Evolutionary conservation across 2,329 filamentous ascomycete species (phyloP), one percentile per base, ranked within the genome.

Genomic region (Gaeumannomyces sp.): DNA sequence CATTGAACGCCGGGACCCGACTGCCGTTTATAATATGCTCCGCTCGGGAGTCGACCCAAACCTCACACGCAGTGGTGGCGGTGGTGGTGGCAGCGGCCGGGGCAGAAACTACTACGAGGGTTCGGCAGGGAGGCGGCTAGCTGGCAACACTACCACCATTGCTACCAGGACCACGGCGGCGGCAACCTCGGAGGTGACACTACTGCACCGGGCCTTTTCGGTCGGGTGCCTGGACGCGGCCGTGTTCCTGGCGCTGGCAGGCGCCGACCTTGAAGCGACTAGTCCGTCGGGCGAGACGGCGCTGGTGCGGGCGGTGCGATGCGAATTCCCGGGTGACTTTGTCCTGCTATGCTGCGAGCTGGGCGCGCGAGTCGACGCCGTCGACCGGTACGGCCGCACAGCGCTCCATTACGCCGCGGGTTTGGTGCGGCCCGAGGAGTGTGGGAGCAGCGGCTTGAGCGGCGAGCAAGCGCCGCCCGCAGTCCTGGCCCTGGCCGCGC

Each of bases 331-430:
- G 7, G 67, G 67, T 31, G 69, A 70, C 45, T 69, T 70, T 57
- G 64, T 69, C 35, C 64, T 68, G 7, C 60, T 71, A 4, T 63
- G 71, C 38, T 71, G 70, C 61, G 70, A 72, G 53, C 66, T 71
- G 14, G 69, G 70, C 10, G 71, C 71, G 6, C 28, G 60, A 13
- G 33, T 67, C n/a, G 64, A 70, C 29, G 70, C 70, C 16, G 63
- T 67, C 8, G 70, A 72, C 65, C 61, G 38, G 33, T n/a, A 65
- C 28, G 70, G 70, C 3, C 65, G 66, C 22, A 67, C 70, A 2
- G 69, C 68, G 5, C 62, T 72, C 8, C 70, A 72, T 64, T 65
- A 71, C 63, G 69, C 70, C 28, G 70, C 70, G 27, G 65, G 63
- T 35, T 64, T 66, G 16, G 60, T 64, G 28, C 61, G 64, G 11